These are phyloP conservation scores for Setomelanomma holmii DNA, from an alignment of 2,329 filamentous ascomycete genomes.

Conservation along the genomic window DNA sequence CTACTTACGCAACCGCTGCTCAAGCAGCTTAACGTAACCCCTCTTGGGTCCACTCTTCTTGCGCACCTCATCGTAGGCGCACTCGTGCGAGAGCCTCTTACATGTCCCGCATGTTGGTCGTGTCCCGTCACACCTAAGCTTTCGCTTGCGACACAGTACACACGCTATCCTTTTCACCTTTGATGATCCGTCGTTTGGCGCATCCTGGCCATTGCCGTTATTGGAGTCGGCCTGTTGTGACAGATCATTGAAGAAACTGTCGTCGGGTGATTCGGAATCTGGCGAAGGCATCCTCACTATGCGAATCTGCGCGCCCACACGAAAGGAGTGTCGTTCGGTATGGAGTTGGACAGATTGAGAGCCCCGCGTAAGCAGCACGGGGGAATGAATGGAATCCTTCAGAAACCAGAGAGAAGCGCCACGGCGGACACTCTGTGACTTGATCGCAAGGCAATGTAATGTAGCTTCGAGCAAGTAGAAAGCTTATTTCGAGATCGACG, in stretches of 20 bases:
- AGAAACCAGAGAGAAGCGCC: background rate
- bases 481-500: too few relatives aligned
- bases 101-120: conserved; percentile 90
- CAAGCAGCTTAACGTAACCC: conserved; percentile 91
- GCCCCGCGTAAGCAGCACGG: conserved; percentile 13
- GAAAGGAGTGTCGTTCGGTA: background rate
- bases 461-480: too few relatives aligned
- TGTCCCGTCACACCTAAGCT: conserved; percentile 86
- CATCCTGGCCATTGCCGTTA: conserved; percentile 52
- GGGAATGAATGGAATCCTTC: conserved; percentile 1
- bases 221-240: conserved; percentile 52
- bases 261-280: conserved; percentile 50
- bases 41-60: conserved; percentile 95
- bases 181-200: conserved; percentile 52
- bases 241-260: conserved; percentile 64
- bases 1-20: conserved; percentile 84
- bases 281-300: conserved; percentile 36
- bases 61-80: conserved; percentile 89
- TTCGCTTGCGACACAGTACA: conserved; percentile 90
- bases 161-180: conserved; percentile 87
- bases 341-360: background rate
- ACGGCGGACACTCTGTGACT: background rate
- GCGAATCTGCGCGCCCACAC: background rate
- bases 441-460: background rate
- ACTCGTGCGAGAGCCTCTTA: conserved; percentile 82